Evolutionary conservation across 2,329 filamentous ascomycete genomes (phyloP).

Genomic region (Colletotrichum sp.): DNA sequence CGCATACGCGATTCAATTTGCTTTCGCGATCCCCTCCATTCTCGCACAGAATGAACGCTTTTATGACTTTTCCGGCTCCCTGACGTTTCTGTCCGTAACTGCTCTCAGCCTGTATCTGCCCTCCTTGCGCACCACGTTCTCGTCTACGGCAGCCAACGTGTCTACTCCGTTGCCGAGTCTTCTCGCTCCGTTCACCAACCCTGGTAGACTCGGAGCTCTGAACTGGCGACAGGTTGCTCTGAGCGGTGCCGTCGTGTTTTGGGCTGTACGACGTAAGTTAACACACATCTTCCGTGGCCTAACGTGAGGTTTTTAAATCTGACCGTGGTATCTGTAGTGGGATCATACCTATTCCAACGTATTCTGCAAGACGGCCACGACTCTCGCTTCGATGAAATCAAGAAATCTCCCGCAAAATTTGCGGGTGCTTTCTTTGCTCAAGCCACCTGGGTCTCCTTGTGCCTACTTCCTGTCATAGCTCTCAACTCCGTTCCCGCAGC

Average conservation of each 20-base stretch:
- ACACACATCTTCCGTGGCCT: background rate
- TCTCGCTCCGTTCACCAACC: conserved; percentile 46
- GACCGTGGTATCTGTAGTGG: conserved; percentile 48
- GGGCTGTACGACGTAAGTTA: conserved; percentile 63
- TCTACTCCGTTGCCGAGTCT: conserved; percentile 52
- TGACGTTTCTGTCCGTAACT: conserved; percentile 70
- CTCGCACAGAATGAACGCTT: conserved; percentile 66
- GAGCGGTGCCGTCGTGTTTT: conserved; percentile 50
- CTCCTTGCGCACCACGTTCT: conserved; percentile 57
- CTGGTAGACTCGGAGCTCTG: conserved; percentile 44
- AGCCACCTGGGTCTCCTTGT: conserved; percentile 72
- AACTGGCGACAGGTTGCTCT: conserved; percentile 64
- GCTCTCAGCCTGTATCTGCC: conserved; percentile 67
- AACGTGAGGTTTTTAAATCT: background rate
- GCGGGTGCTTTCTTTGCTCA: conserved; percentile 53
- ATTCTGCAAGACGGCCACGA: conserved; percentile 65
- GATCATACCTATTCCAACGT: conserved; percentile 67
- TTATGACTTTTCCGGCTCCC: conserved; percentile 71
- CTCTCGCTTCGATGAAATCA: conserved; percentile 50
- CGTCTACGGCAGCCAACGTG: conserved; percentile 35
- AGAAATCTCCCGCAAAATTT: conserved; percentile 39
- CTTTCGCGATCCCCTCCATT: conserved; percentile 67
- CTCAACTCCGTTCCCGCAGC: conserved; percentile 66
- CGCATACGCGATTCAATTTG: conserved; percentile 68
- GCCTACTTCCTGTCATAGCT: conserved; percentile 67